Base-by-base conservation (phyloP, 176 grass and related monocot species). In the Lolium perenne region DNA sequence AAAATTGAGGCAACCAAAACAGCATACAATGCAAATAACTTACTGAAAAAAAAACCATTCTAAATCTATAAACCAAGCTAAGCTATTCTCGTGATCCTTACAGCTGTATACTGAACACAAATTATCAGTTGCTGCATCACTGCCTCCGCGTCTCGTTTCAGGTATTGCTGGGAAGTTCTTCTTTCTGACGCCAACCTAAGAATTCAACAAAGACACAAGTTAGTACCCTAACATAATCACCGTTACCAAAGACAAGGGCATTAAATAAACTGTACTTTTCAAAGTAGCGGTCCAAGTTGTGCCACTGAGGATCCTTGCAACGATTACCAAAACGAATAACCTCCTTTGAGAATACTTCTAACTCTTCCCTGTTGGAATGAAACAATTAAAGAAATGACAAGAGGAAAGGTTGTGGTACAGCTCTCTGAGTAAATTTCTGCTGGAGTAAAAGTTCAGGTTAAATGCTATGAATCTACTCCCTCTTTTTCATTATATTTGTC, bases 241-340 rank as follows among this genome's bases (percentile, higher is more conserved):
- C 32, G 74, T 89, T 69, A 20, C 5, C 43, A 87, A 76, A 76
- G 85, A 54, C 50, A 76, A 45, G 20, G 26, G 32, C 22, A 62
- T 53, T 35, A 80, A 74, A 79, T n/a, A 38, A 79, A 49, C 56
- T 74, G 83, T 83, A 99, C 97, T 94, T 99, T 74, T 99, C 92
- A 86, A 99, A 94, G 88, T 93, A 99, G 56, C 97, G 97, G 48
- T 97, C 92, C 84, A 99, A 91, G 51, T 92, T 91, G 91, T 99
- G 97, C 97, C 97, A 99, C 74, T 97, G 97, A 85, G 92, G 94
- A 94, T 97, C 92, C 87, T 97, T 99, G 92, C 97, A 99, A 75
- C 74, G 94, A 89, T 99, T 99, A 83, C 97, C 97, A 91, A 97
- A 99, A 71, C 97, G 92, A 63, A 97, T 74, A 84, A 99, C 87